phyloP scores from a whole-genome alignment of 768 basidiomycete species.

The Boletus edulis region DNA sequence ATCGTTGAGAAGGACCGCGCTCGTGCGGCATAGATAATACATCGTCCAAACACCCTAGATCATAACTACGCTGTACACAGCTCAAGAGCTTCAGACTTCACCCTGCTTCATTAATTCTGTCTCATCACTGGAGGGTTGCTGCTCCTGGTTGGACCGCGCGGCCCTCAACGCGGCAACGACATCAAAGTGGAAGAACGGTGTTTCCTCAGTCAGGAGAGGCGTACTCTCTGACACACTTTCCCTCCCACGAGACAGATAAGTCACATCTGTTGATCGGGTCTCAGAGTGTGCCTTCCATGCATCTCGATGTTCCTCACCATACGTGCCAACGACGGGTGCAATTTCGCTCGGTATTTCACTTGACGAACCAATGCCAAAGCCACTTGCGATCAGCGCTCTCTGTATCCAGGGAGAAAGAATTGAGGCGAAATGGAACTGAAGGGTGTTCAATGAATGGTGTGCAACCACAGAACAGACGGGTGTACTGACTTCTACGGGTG shows the following conservation, averaged over 20 bases:
- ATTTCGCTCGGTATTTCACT: slow-evolving; percentile 54
- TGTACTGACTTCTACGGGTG: slow-evolving; percentile 59
- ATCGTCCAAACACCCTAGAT: no score
- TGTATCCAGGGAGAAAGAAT: slow-evolving; percentile 93
- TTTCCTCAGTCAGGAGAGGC: slow-evolving; percentile 49
- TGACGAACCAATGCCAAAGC: slow-evolving; percentile 73
- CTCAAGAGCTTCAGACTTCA: neutral
- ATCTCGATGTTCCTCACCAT: slow-evolving; percentile 42
- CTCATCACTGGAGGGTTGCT: slow-evolving; percentile 1
- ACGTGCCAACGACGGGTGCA: slow-evolving; percentile 76
- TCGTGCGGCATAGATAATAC: neutral
- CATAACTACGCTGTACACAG: neutral
- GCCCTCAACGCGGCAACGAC: slow-evolving; percentile 66
- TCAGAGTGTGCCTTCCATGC: slow-evolving; percentile 12
- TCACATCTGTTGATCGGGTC: slow-evolving; percentile 23
- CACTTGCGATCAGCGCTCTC: slow-evolving; percentile 83
- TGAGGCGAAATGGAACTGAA: slow-evolving; percentile 91
- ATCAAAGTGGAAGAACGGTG: slow-evolving; percentile 93
- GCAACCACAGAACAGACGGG: neutral
- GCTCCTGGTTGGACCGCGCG: slow-evolving; percentile 48
- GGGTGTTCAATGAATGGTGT: slow-evolving; percentile 5
- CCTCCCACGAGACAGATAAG: neutral
- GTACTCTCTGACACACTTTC: neutral
- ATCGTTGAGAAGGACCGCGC: slow-evolving; percentile 20
- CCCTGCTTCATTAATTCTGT: slow-evolving; percentile 7